Evolutionary conservation across 2,329 filamentous ascomycete genomes (phyloP), one percentile per base, ranked within the genome.

Genomic region (Diaporthe aspalathi): DNA sequence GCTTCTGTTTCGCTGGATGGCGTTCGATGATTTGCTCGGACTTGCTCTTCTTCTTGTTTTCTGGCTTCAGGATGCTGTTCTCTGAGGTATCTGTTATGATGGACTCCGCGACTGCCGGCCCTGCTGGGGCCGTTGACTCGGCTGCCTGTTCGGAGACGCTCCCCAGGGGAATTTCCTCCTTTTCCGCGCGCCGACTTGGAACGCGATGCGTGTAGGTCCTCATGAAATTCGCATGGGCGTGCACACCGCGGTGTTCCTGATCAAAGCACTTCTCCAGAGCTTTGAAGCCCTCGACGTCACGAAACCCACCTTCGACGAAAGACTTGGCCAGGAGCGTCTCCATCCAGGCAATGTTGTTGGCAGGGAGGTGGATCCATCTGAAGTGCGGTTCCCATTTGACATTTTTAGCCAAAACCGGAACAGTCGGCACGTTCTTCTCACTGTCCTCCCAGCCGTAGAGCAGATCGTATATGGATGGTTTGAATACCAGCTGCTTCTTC

Each of bases 251-350:
- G 76, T 91, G 89, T 72, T 90, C 88, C 74, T 91, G 88, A 53
- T 86, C 86, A 73, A 91, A 90, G 4, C 87, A 89, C 72, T 86
- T 85, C 74, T 90, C 88, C 2, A 92, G 77, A 0, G 88, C 87
- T 75, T 90, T 91, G 80, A 90, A 91, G 1, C 87, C 86, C 75
- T 90, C 88, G 1, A 90, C 85, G 76, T 91, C 89, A n/a, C 84
- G 84, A 20, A 86, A 85, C 0, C 88, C 88, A 47, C 88, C 87
- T 77, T 92, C 90, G 43, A 91, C 87, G 74, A 91, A 91, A 9
- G 85, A 85, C 74, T 91, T 91, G 1, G 89, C 88, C n/a, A 91
- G 79, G 1, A 92, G 80, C 0, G 88, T 80, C 79, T 91, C 89
- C 5, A 89, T 86, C 90, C 90, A 92, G 1, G 86, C 85, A 75